Base-by-base conservation (phyloP, 805 yeast species). In the Grigorovia jiainica region DNA sequence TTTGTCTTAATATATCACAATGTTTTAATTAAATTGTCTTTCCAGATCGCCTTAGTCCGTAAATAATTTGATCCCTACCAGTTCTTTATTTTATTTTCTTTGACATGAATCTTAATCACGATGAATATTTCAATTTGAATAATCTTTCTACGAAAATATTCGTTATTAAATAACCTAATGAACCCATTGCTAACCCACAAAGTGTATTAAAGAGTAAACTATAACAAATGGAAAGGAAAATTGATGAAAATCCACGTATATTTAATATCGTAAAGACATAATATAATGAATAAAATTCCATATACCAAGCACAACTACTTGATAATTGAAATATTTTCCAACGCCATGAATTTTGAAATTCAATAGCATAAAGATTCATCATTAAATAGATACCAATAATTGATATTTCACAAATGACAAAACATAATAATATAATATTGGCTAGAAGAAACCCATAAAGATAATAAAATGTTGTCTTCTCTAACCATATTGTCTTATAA, bases 291-390 rank as follows among this genome's bases (percentile, higher is more conserved):
- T 83, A 86, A 7, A 68, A 59, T 48, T 76, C 76, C 44, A 87
- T 70, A 62, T 82, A 85, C 69, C 80, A 68, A 24, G 87, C 86
- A 38, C 84, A 73, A 43, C 89, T 77, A 4, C 76, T 66, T 4
- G 94, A 85, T 23, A 79, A 75, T 41, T 76, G 59, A 60, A 85
- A 86, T 10, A 87, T 68, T 49, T 79, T 70, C 95, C 95, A 86
- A 56, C 84, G 85, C 95, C 95, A 87, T 30, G 47, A 32, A 18
- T 35, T 44, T 30, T 41, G 36, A 34, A 39, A 36, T n/a, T 39
- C 46, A 30, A 41, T 31, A 17, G 39, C 37, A 5, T 48, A 40
- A 13, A 40, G 34, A 9, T 40, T 68, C 52, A 86, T 67, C 35
- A 81, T 71, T 34, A 82, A 55, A 54, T 81, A 86, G 8, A 81